Evolutionary conservation across 768 basidiomycete genomes (phyloP).

Genomic region (Leccinum pellstonianum): DNA sequence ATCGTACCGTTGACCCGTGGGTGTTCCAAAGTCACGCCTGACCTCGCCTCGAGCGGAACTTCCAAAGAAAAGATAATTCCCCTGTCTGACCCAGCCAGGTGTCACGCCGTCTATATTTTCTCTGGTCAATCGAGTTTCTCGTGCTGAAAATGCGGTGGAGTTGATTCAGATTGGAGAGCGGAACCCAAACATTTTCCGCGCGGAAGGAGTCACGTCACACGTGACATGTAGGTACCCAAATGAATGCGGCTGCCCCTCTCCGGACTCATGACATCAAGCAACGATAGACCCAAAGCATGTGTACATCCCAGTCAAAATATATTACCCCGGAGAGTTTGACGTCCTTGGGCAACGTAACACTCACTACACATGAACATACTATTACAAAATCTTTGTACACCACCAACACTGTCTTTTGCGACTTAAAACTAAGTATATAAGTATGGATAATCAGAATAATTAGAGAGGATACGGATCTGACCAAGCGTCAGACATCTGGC

Average conservation of each 20-base stretch:
- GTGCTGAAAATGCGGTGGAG: background rate
- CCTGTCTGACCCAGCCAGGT: background rate
- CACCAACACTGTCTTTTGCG: background rate
- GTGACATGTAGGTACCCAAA: background rate
- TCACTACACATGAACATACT: background rate
- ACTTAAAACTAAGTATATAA: too few relatives aligned
- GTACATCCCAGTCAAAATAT: background rate
- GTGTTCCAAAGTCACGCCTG: background rate
- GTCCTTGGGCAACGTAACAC: background rate
- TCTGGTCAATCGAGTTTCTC: background rate
- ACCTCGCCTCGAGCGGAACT: background rate
- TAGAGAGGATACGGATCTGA: background rate
- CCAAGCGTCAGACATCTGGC: background rate
- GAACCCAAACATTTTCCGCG: background rate
- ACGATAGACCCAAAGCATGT: too few relatives aligned
- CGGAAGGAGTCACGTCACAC: conserved; percentile 1
- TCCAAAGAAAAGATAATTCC: background rate
- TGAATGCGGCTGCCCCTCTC: background rate
- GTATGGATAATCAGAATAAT: too few relatives aligned
- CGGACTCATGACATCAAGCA: too few relatives aligned
- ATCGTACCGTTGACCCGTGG: background rate
- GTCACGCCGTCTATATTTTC: background rate
- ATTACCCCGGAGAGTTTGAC: background rate
- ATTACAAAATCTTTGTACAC: background rate
- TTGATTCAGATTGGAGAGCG: background rate